Percentiles rank a stretch among this genome's conserved stretches.
Conservation (phyloP, 2,329 filamentous ascomycete genomes). For the Scedosporium dehoogii region DNA sequence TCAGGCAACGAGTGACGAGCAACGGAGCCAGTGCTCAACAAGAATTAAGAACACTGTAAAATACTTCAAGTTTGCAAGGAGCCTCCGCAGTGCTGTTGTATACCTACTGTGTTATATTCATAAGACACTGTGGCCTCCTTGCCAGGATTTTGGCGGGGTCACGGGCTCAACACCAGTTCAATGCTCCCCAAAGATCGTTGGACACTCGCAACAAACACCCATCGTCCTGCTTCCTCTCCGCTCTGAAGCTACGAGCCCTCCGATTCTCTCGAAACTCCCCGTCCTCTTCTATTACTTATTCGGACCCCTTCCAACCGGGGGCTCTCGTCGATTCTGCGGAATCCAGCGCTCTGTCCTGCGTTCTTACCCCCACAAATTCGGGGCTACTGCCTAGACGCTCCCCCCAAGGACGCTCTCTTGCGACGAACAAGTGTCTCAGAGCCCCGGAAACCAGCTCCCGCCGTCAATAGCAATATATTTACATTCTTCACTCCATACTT, state of each 20-base stretch:
- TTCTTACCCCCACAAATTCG: neutral
- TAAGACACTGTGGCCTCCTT: neutral
- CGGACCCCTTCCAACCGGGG: neutral
- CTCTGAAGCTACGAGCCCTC: neutral
- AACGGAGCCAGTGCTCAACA: neutral
- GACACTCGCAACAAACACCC: neutral
- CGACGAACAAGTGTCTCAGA: slow-evolving; percentile 1
- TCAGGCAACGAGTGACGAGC: neutral
- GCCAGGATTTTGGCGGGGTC: neutral
- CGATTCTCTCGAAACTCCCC: neutral
- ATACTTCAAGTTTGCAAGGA: neutral
- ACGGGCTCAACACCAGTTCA: neutral
- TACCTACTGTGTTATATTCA: neutral
- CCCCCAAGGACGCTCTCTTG: neutral
- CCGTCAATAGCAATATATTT: neutral
- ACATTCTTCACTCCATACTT: neutral
- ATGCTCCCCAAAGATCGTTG: neutral
- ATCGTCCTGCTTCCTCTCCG: neutral
- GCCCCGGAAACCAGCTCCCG: neutral
- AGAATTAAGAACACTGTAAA: neutral
- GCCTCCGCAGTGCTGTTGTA: neutral
- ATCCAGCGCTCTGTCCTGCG: neutral
- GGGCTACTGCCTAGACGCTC: neutral
- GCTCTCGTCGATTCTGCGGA: neutral
- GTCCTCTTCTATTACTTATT: neutral